These are phyloP conservation scores for Peterozyma xylosa DNA, from an alignment of 805 yeast genomes.

Conservation along the genomic window DNA sequence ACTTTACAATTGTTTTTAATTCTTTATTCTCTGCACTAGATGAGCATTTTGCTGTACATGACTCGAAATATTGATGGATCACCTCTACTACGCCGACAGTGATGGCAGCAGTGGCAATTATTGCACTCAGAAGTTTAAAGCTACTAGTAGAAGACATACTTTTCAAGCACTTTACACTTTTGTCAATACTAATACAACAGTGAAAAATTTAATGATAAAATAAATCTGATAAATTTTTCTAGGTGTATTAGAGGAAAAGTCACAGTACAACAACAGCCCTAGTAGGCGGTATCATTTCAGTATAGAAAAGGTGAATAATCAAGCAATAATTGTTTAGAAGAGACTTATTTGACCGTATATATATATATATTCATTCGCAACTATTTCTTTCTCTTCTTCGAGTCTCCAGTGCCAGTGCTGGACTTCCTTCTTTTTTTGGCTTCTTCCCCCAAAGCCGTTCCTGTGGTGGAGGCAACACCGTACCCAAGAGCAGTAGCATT, in stretches of 20 bases:
- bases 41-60: not conserved
- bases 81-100: constrained; percentile 30
- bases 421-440: no score
- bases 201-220: no score
- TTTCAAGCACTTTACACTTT: no score
- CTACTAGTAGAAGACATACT: not conserved
- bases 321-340: no score
- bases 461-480: not conserved
- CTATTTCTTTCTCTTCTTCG: not conserved
- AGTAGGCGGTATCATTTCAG: not conserved
- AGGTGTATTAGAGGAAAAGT: not conserved
- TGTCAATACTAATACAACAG: no score
- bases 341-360: no score
- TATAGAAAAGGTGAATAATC: not conserved
- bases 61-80: constrained; percentile 19
- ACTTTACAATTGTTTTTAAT: constrained; percentile 10
- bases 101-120: constrained; percentile 23
- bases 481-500: not conserved
- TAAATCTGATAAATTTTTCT: no score
- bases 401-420: no score
- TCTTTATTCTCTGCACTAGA: constrained; percentile 1
- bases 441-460: no score
- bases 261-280: not conserved
- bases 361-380: not conserved
- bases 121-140: constrained; percentile 8